These are phyloP conservation scores for Pseudocercospora musae DNA, from an alignment of 2,329 filamentous ascomycete species.

Conservation along the genomic window DNA sequence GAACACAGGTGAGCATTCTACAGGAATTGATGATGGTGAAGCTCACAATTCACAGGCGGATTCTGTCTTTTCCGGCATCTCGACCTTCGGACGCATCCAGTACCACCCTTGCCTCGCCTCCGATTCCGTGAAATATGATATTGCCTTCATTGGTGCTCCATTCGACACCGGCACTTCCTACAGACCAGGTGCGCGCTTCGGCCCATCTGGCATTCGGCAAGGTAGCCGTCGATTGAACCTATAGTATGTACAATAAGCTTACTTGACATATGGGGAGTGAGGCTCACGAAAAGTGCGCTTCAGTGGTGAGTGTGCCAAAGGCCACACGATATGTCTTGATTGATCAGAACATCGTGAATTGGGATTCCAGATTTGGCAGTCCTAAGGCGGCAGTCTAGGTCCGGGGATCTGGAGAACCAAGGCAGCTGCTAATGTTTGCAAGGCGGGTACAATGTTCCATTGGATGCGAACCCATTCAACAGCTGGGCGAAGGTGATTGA, in stretches of 20 bases:
- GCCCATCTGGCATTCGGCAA: conserved; percentile 83
- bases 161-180: conserved; percentile 52
- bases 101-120: conserved; percentile 75
- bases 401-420: neutral
- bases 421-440: neutral
- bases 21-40: neutral
- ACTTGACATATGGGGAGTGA: conserved; percentile 31
- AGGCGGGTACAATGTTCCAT: conserved; percentile 77
- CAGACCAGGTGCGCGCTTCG: conserved; percentile 62
- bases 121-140: conserved; percentile 63
- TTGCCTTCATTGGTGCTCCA: conserved; percentile 49
- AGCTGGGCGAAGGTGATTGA: conserved; percentile 61
- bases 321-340: neutral
- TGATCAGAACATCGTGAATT: neutral
- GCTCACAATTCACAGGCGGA: conserved; percentile 59
- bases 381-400: neutral
- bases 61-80: conserved; percentile 84
- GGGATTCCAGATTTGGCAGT: neutral
- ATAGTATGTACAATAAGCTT: conserved; percentile 60
- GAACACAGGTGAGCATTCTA: conserved; percentile 62
- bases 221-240: conserved; percentile 81
- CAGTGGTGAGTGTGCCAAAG: conserved; percentile 48
- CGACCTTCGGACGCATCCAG: conserved; percentile 75
- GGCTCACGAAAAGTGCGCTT: conserved; percentile 51
- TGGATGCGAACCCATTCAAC: conserved; percentile 51